Evolutionary conservation across 345 rosid genomes (phyloP).

Genomic region (Gossypium rotundifolium): DNA sequence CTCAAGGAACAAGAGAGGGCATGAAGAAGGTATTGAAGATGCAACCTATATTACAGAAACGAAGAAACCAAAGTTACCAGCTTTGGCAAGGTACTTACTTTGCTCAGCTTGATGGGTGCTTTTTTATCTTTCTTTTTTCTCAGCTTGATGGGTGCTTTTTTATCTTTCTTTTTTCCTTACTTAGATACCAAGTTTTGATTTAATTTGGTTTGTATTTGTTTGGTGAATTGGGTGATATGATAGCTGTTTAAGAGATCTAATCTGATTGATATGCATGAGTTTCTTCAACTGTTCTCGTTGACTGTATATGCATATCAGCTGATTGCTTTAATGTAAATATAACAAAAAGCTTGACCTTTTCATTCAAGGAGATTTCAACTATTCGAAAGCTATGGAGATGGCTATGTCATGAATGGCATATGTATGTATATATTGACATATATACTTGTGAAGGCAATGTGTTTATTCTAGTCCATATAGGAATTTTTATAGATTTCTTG

Average conservation of each 20-base stretch:
- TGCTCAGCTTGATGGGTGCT: neutral
- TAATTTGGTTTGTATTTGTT: neutral
- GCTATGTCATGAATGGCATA: neutral
- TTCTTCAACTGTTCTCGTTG: neutral
- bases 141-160: neutral
- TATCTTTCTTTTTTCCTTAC: neutral
- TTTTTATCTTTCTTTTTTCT: neutral
- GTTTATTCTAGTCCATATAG: too few species aligned
- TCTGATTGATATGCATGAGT: neutral
- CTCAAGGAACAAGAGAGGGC: slow-evolving; percentile 59
- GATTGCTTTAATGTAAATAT: neutral
- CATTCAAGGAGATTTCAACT: neutral
- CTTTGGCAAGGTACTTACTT: slow-evolving; percentile 67
- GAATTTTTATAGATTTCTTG: neutral
- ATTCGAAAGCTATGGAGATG: neutral
- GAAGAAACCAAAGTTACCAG: slow-evolving; percentile 71
- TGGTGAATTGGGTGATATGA: neutral
- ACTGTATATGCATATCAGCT: neutral
- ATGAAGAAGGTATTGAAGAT: slow-evolving; percentile 46
- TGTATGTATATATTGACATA: neutral
- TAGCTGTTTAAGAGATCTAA: neutral
- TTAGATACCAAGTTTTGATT: neutral
- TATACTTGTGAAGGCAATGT: neutral
- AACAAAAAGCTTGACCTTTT: neutral
- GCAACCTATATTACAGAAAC: slow-evolving; percentile 43